A percentile compares a stretch with the other conserved stretches of the same genome.
Evolutionary conservation across 495 filamentous ascomycete genomes (phyloP).

Genomic region (Xeromyces bisporus): DNA sequence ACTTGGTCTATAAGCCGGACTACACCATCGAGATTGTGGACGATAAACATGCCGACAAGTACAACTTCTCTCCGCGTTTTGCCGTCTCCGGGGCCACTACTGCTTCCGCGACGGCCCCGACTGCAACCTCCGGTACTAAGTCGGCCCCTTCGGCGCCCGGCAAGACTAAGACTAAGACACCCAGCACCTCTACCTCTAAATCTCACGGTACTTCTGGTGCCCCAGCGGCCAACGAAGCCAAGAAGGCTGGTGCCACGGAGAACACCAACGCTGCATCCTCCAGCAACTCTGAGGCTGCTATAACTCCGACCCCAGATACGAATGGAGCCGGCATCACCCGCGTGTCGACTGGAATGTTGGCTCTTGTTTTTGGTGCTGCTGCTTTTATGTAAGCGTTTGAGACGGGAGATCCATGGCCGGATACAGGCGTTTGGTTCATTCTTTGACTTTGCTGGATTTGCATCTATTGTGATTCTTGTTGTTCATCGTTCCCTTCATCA

Average conservation of each 20-base stretch:
- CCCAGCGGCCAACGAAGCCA: background rate
- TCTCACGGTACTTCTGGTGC: background rate
- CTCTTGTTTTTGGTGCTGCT: constrained; percentile 17
- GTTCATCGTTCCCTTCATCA: too few species aligned
- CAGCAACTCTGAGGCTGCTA: background rate
- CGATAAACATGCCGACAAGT: constrained; percentile 22
- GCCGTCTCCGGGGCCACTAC: constrained; percentile 32
- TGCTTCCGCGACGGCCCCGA: constrained; percentile 13
- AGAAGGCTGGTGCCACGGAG: background rate
- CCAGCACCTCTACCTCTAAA: constrained; percentile 7
- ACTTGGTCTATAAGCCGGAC: constrained; percentile 27
- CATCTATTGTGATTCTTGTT: too few species aligned
- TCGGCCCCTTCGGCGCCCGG: constrained; percentile 4
- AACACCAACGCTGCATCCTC: background rate
- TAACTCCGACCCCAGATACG: constrained; percentile 9
- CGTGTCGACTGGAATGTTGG: constrained; percentile 24
- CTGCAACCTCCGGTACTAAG: constrained; percentile 10
- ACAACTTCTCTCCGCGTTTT: constrained; percentile 46
- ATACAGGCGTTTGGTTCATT: too few species aligned
- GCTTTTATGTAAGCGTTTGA: constrained; percentile 21
- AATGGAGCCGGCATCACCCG: constrained; percentile 20
- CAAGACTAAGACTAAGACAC: constrained; percentile 38
- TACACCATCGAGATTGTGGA: constrained; percentile 44
- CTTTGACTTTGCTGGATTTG: too few species aligned
- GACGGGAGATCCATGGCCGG: too few species aligned